Base-by-base conservation (phyloP, 305 asterid species). In the Ajuga reptans region DNA sequence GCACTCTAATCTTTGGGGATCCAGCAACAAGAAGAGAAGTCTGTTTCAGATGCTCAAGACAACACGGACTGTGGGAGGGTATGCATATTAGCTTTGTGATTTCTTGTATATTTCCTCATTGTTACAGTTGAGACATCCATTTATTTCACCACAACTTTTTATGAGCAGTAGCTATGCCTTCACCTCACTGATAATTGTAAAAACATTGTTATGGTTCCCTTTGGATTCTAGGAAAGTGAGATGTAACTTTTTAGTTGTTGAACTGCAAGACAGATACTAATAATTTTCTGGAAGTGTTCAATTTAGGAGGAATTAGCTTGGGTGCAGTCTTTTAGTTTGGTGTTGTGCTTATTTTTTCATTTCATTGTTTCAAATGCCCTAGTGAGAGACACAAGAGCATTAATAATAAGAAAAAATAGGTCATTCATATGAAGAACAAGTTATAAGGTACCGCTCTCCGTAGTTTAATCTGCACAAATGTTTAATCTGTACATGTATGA, bases 11-110 rank as follows among this genome's bases (percentile, higher is more conserved):
- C 94, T 90, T 72, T 74, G 82, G 83, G 96, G 95, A 6, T 81
- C 95, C 65, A 87, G 72, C 84, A 84, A 46, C 84, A 90, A 86
- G 77, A 93, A 93, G 84, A 85, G 88, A 84, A 90, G 99, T 73
- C 80, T 93, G 72, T 93, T 92, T 83, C 96, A 87, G 77, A 85
- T 88, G 97, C 96, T 92, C 79, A 90, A 87, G 88, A 86, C 96
- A 61, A 93, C 97, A 59, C 76, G 90, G 75, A 93, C 96, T 61
- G 83, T 81, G 77, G 99, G 99, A 83, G 99, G 99, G 98, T 92
- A 90, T 71, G 84, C 45, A 62, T 65, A 69, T 36, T 66, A 73
- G 55, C 69, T 47, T 62, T 70, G 63, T 70, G 54, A 67, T 67
- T 79, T 72, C 16, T 65, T 75, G 59, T 59, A 67, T 43, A 69